Evolutionary conservation across 2,329 filamentous ascomycete genomes (phyloP).

Genomic region (Epichloe brachyelytri): DNA sequence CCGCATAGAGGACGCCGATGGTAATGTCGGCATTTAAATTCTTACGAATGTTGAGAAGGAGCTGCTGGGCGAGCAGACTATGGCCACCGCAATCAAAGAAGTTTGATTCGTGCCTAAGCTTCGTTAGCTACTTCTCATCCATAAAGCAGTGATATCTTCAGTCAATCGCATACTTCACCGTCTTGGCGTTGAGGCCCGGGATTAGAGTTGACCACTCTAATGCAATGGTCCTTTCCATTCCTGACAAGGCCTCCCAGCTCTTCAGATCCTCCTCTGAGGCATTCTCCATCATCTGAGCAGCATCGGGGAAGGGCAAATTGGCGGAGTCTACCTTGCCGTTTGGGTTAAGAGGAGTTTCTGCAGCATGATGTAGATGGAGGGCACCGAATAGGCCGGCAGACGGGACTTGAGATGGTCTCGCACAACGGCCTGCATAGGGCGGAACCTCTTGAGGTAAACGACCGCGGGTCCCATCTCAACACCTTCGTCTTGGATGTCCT

Average conservation of each 20-base stretch:
- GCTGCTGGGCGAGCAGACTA: constrained; percentile 50
- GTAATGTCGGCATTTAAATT: constrained; percentile 16
- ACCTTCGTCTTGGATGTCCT: constrained; percentile 43
- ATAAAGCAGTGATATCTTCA: no score
- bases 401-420: constrained; percentile 58
- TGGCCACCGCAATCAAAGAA: constrained; percentile 29
- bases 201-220: constrained; percentile 64
- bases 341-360: constrained; percentile 53
- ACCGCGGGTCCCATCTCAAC: constrained; percentile 28
- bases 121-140: no score
- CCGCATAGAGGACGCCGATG: constrained; percentile 19
- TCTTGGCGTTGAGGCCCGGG: constrained; percentile 51
- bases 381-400: constrained; percentile 22
- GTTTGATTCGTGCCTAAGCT: not conserved
- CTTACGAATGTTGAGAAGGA: constrained; percentile 49
- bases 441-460: constrained; percentile 32
- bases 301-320: constrained; percentile 67
- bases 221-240: constrained; percentile 27
- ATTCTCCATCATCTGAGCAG: constrained; percentile 42
- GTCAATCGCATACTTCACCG: constrained; percentile 27
- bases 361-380: constrained; percentile 21
- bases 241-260: constrained; percentile 37
- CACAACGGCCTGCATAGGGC: constrained; percentile 34
- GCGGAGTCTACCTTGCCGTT: constrained; percentile 74
- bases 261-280: constrained; percentile 23